Conservation (phyloP, 2,329 filamentous ascomycete species). For the Trichothecium roseum region DNA sequence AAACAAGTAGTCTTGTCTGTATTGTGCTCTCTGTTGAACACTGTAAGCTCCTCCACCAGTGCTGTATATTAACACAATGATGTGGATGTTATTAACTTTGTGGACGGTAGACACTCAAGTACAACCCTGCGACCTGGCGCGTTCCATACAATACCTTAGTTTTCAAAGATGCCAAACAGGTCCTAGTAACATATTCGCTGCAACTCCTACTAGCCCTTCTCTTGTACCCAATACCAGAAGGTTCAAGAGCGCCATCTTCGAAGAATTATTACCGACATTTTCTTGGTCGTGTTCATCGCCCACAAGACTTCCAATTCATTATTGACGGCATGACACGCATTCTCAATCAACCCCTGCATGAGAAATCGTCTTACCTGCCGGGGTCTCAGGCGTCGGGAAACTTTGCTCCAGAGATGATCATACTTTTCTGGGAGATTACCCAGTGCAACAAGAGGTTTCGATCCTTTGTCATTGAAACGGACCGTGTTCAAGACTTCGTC, state of each 20-base stretch:
- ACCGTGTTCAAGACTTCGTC: constrained; percentile 85
- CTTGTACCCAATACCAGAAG: constrained; percentile 80
- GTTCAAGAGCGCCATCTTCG: constrained; percentile 39
- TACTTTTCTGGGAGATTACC: constrained; percentile 93
- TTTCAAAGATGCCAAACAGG: constrained; percentile 83
- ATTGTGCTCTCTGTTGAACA: constrained; percentile 88
- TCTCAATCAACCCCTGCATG: constrained; percentile 83
- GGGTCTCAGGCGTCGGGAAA: constrained; percentile 70
- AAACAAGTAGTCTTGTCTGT: constrained; percentile 87
- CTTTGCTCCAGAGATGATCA: constrained; percentile 90
- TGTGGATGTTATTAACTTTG: constrained; percentile 2
- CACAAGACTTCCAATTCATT: constrained; percentile 95
- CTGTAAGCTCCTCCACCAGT: constrained; percentile 45
- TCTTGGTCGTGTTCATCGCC: constrained; percentile 77
- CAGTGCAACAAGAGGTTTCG: constrained; percentile 98
- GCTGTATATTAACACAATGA: too few relatives aligned
- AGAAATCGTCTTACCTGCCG: constrained; percentile 79
- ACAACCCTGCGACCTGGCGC: constrained; percentile 88
- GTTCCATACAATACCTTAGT: constrained; percentile 90
- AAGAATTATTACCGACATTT: constrained; percentile 96
- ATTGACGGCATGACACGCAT: constrained; percentile 91
- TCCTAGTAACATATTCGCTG: constrained; percentile 82
- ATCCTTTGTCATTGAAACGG: constrained; percentile 93
- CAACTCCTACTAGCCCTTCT: constrained; percentile 81
- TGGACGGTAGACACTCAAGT: constrained; percentile 68